phyloP scores from a whole-genome alignment of 345 rosid genomes.

The Clarkia xantiana region DNA sequence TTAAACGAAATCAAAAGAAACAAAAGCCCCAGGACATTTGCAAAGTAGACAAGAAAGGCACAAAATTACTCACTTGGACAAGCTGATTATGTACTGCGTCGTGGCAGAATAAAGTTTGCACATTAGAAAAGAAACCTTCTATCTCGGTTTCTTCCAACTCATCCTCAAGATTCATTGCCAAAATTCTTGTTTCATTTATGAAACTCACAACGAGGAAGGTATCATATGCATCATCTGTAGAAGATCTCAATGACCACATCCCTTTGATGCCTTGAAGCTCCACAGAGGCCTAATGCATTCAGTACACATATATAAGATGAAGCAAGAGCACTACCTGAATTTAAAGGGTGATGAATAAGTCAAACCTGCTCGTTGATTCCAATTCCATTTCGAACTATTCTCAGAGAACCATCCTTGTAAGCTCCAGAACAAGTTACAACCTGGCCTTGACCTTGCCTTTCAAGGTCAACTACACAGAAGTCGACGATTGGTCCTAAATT shows the following conservation, averaged over 20 bases:
- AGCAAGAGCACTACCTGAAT: neutral
- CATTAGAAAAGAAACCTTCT: constrained; percentile 78
- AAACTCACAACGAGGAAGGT: constrained; percentile 93
- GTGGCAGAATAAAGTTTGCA: constrained; percentile 89
- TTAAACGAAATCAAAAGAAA: neutral
- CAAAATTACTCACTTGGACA: constrained; percentile 46
- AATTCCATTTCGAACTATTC: constrained; percentile 88
- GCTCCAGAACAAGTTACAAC: constrained; percentile 98
- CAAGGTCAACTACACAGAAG: constrained; percentile 88
- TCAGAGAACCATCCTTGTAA: constrained; percentile 93
- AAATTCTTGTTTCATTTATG: constrained; percentile 76
- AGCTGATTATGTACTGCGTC: constrained; percentile 84
- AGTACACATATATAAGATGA: constrained; percentile 3
- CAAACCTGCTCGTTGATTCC: constrained; percentile 94
- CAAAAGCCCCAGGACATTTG: neutral
- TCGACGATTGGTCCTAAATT: constrained; percentile 93
- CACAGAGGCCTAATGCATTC: constrained; percentile 58
- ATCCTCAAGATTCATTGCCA: constrained; percentile 91
- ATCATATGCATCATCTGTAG: constrained; percentile 76
- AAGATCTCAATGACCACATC: constrained; percentile 91
- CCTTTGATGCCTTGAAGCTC: constrained; percentile 99
- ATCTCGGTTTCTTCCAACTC: constrained; percentile 96
- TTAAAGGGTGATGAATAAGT: constrained; percentile 5
- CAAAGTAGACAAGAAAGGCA: neutral
- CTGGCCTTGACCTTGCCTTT: constrained; percentile 99